Evolutionary conservation across 257 asterid genomes (phyloP).

Genomic region (Cinchona pubescens): DNA sequence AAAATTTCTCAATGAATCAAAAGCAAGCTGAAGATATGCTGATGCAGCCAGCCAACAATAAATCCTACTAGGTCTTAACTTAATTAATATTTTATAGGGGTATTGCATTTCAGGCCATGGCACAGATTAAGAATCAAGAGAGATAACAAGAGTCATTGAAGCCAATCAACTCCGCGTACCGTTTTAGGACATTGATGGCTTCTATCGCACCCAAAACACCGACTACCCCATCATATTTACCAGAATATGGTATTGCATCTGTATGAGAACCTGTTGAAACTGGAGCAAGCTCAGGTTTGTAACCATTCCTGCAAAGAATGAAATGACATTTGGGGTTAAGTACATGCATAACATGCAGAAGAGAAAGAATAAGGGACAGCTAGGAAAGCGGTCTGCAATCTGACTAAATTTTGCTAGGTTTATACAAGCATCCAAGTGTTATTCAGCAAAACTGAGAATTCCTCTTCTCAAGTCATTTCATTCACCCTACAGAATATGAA

Average conservation of each 20-base stretch:
- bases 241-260: slow-evolving; percentile 95
- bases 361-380: not conserved
- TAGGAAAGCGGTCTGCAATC: too few species aligned
- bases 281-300: slow-evolving; percentile 67
- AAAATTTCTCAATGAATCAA: not conserved
- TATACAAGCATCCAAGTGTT: too few species aligned
- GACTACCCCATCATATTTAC: slow-evolving; percentile 91
- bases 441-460: too few species aligned
- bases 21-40: not conserved
- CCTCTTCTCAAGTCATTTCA: too few species aligned
- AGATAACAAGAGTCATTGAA: not conserved
- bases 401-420: too few species aligned
- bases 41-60: not conserved
- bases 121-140: not conserved
- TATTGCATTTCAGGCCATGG: not conserved
- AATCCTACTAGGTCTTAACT: not conserved
- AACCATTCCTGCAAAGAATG: slow-evolving; percentile 53
- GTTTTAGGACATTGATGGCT: slow-evolving; percentile 79
- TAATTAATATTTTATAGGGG: not conserved
- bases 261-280: slow-evolving; percentile 87
- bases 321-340: not conserved
- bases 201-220: slow-evolving; percentile 98
- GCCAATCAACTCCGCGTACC: slow-evolving; percentile 37
- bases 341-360: not conserved
- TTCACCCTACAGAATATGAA: too few species aligned